A percentile compares a stretch with the other conserved stretches of the same genome.
Evolutionary conservation across 1,139 yeast genomes (phyloP).

Genomic region (Meyerozyma athensensis): DNA sequence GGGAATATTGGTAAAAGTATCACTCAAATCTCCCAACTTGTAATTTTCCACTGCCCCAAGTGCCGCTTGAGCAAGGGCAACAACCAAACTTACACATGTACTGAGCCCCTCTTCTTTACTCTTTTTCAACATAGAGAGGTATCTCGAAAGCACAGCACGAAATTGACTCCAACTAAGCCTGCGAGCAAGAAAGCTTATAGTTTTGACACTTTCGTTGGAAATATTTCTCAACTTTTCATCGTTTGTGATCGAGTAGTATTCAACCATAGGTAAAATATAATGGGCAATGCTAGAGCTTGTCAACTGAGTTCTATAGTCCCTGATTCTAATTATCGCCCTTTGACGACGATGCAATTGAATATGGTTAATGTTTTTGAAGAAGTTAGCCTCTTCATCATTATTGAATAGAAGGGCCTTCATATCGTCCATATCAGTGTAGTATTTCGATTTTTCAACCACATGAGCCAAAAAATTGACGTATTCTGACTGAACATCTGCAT

Average conservation of each 20-base stretch:
- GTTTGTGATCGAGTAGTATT: slow-evolving; percentile 58
- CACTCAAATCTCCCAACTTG: slow-evolving; percentile 12
- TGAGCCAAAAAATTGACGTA: slow-evolving; percentile 64
- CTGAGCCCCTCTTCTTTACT: slow-evolving; percentile 50
- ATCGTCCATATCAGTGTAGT: slow-evolving; percentile 55
- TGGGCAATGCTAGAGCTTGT: slow-evolving; percentile 65
- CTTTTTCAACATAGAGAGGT: slow-evolving; percentile 50
- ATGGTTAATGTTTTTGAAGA: slow-evolving; percentile 76
- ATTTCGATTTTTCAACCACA: slow-evolving; percentile 48
- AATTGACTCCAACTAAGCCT: slow-evolving; percentile 77
- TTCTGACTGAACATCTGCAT: slow-evolving; percentile 67
- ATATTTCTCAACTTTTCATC: slow-evolving; percentile 67
- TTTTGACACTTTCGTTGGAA: slow-evolving; percentile 64
- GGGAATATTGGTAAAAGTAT: slow-evolving; percentile 23
- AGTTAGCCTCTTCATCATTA: slow-evolving; percentile 81
- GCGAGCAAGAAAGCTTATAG: slow-evolving; percentile 57
- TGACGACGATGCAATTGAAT: slow-evolving; percentile 85
- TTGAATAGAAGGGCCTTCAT: slow-evolving; percentile 60
- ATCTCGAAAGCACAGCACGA: slow-evolving; percentile 69
- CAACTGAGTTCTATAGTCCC: slow-evolving; percentile 36
- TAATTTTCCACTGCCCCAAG: slow-evolving; percentile 12
- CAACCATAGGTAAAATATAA: slow-evolving; percentile 79
- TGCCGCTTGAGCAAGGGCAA: slow-evolving; percentile 57
- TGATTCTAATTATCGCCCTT: slow-evolving; percentile 66
- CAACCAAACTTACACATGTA: slow-evolving; percentile 58